Conservation (phyloP, 2,329 filamentous ascomycete species). For the Botrytis aclada region DNA sequence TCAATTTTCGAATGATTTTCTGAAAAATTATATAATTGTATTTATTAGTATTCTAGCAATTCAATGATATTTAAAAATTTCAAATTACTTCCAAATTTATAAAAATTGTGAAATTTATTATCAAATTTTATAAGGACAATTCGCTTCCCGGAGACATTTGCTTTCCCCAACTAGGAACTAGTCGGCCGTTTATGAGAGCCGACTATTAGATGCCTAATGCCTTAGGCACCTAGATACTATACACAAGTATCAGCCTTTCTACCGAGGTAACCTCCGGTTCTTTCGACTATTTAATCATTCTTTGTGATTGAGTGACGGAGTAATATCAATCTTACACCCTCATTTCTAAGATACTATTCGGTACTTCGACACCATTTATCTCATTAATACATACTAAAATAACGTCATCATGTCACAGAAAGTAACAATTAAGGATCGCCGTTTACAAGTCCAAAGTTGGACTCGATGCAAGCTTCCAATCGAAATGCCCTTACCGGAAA, state of each 20-base stretch:
- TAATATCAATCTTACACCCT: neutral
- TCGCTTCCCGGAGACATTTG: no score
- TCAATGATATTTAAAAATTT: no score
- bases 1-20: no score
- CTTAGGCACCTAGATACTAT: neutral
- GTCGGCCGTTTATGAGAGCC: no score
- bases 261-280: neutral
- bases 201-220: no score
- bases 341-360: neutral
- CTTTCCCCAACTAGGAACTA: no score
- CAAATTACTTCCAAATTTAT: no score
- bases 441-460: neutral
- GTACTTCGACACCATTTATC: neutral
- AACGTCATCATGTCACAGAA: neutral
- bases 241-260: neutral
- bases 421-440: fast-evolving
- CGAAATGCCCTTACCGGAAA: neutral
- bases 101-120: no score
- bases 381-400: neutral
- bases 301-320: neutral
- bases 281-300: neutral
- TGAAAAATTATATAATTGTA: no score
- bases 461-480: neutral
- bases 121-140: no score
- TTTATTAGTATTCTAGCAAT: no score